Percentiles rank a stretch among this genome's conserved stretches.
phyloP scores from a whole-genome alignment of 163 green algal species.

The Trebouxia gelatinosa region DNA sequence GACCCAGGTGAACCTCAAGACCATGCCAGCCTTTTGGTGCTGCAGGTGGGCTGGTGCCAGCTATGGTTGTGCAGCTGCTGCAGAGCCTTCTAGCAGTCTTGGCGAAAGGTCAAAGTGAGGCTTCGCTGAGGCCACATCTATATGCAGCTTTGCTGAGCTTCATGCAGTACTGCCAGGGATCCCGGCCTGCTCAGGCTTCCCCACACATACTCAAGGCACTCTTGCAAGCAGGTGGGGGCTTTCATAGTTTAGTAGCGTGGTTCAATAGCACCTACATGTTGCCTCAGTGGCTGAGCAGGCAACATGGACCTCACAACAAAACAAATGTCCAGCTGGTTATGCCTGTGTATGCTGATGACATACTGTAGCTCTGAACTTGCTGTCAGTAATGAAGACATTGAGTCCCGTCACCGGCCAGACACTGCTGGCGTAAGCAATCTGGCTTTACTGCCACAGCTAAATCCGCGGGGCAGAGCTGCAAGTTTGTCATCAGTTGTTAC shows the following conservation, averaged over 20 bases:
- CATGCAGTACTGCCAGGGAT: slow-evolving; percentile 60
- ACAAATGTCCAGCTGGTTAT: too few species aligned
- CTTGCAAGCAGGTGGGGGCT: slow-evolving; percentile 40
- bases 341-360: too few species aligned
- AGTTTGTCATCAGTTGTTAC: too few species aligned
- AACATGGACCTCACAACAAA: too few species aligned
- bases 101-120: slow-evolving; percentile 31
- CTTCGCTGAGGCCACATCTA: slow-evolving; percentile 55
- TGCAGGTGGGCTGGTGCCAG: slow-evolving; percentile 45
- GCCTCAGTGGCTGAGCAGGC: too few species aligned
- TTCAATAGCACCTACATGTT: too few species aligned
- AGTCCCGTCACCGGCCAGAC: too few species aligned
- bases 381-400: too few species aligned
- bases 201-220: slow-evolving; percentile 58
- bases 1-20: not conserved
- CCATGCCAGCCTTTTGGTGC: not conserved
- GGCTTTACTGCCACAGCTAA: too few species aligned
- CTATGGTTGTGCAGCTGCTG: slow-evolving; percentile 56
- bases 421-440: too few species aligned
- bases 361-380: too few species aligned
- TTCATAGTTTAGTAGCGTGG: not conserved
- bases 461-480: too few species aligned
- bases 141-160: slow-evolving; percentile 63
- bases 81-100: slow-evolving; percentile 53
- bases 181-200: slow-evolving; percentile 48